Base-by-base conservation (phyloP, 164 flowering plant genomes). In the Sextonia rubra region DNA sequence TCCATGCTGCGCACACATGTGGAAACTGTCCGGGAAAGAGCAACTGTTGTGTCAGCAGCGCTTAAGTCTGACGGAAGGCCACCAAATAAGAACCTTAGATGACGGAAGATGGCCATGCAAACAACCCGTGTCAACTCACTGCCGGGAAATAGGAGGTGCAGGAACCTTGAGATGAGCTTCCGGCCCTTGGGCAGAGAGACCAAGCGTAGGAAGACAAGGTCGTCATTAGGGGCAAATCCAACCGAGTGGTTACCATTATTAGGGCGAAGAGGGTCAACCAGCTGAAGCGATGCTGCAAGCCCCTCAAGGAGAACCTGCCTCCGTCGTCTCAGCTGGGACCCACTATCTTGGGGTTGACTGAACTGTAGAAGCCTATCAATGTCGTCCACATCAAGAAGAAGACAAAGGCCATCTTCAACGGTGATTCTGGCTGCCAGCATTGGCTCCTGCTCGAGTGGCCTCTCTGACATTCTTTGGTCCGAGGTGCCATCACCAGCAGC, bases 71-170 rank as follows among this genome's bases (percentile, higher is more conserved):
- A 69, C 12, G 95, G 82, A 18, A 84, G 86, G 49, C 84, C 86
- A 25, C 97, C 98, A 85, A 91, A 93, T 73, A 95, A 79, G 72
- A 89, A 90, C 81, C 99, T 90, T 72, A 90, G 84, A 77, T 93
- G 96, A 68, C 96, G 97, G 75, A 93, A 90, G 69, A 95, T 87
- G 70, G 98, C 88, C 97, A 93, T 95, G 79, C 91, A 95, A 30
- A 93, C 94, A 27, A 93, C 78, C 56, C 98, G 83, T 18, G 83
- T 78, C 20, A 95, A 92, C 66, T 95, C 97, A 30, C 87, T 80
- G 25, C 94, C 88, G 1, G 97, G 94, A 27, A 76, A 77, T n/a
- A 95, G 90, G 68, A 89, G 91, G 65, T 86, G 85, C 55, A 95
- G 85, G 76, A 81, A 90, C 82, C 83, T 88, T 12, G 85, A 77